Conservation (phyloP, 768 basidiomycete species). For the Amanita thiersii region DNA sequence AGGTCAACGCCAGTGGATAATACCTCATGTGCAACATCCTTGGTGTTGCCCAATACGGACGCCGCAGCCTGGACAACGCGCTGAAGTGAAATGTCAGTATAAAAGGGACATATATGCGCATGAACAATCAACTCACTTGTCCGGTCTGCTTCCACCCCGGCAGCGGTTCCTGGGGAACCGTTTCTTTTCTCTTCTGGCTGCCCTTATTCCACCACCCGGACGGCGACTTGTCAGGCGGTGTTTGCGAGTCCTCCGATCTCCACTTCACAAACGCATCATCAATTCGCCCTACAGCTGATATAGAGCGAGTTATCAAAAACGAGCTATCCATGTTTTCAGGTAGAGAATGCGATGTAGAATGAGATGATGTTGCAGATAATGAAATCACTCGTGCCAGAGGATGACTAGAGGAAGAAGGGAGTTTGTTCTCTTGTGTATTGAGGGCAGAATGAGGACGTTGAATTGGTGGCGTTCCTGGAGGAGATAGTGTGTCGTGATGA, state of each 20-base stretch:
- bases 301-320: slow-evolving; percentile 1
- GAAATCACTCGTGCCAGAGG: background rate
- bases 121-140: slow-evolving; percentile 17
- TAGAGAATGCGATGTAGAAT: background rate
- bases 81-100: slow-evolving; percentile 13
- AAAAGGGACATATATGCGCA: slow-evolving; percentile 5
- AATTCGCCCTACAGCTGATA: slow-evolving; percentile 3
- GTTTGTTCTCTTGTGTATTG: background rate
- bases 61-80: slow-evolving; percentile 23
- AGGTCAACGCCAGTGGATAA: slow-evolving; percentile 25
- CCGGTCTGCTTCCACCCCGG: slow-evolving; percentile 29
- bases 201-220: slow-evolving; percentile 20
- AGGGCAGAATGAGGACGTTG: background rate
- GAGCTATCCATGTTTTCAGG: background rate
- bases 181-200: slow-evolving; percentile 22
- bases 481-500: background rate
- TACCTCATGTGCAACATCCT: slow-evolving; percentile 27
- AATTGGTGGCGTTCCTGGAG: background rate
- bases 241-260: background rate
- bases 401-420: background rate
- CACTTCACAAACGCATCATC: slow-evolving; percentile 7
- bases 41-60: slow-evolving; percentile 26
- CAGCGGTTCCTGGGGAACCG: slow-evolving; percentile 29
- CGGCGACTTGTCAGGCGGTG: slow-evolving; percentile 12
- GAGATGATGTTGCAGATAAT: background rate